phyloP scores from a whole-genome alignment of 2,329 filamentous ascomycete genomes.

The Fusarium sp. region DNA sequence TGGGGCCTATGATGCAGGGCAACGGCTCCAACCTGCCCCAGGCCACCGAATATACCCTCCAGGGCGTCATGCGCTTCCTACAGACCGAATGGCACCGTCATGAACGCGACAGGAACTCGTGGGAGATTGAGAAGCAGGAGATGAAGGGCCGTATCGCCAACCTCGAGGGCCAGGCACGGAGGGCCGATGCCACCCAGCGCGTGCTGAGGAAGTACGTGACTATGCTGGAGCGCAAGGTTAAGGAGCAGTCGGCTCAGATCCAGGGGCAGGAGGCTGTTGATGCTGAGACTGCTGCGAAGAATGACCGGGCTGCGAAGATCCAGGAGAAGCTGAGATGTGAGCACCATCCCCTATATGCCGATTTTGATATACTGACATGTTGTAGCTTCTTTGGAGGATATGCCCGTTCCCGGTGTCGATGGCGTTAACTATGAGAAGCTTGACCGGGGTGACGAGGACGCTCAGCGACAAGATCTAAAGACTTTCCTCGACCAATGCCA shows the following conservation, averaged over 20 bases:
- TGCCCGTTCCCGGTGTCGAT: constrained; percentile 61
- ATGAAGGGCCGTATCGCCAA: constrained; percentile 98
- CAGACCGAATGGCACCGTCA: constrained; percentile 99
- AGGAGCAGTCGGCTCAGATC: constrained; percentile 82
- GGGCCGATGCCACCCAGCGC: constrained; percentile 89
- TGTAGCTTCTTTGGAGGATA: constrained; percentile 61
- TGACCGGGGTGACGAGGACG: constrained; percentile 63
- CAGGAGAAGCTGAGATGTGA: constrained; percentile 71
- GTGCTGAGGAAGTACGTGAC: constrained; percentile 91
- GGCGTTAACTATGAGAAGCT: constrained; percentile 63
- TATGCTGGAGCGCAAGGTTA: constrained; percentile 90
- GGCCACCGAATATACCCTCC: constrained; percentile 74
- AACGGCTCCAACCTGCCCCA: constrained; percentile 67
- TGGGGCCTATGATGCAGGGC: constrained; percentile 62
- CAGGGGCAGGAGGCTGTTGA: constrained; percentile 63
- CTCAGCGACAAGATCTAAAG: constrained; percentile 69
- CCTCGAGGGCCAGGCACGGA: constrained; percentile 89
- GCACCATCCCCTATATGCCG: constrained; percentile 33
- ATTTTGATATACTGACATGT: constrained; percentile 28
- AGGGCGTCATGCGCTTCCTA: constrained; percentile 97
- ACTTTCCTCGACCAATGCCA: constrained; percentile 76
- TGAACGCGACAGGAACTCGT: constrained; percentile 96
- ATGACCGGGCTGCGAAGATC: constrained; percentile 68
- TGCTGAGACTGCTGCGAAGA: constrained; percentile 62
- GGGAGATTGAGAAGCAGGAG: constrained; percentile 99